These are phyloP conservation scores for Begonia peltatifolia DNA, from an alignment of 306 rosid genomes.

Conservation along the genomic window DNA sequence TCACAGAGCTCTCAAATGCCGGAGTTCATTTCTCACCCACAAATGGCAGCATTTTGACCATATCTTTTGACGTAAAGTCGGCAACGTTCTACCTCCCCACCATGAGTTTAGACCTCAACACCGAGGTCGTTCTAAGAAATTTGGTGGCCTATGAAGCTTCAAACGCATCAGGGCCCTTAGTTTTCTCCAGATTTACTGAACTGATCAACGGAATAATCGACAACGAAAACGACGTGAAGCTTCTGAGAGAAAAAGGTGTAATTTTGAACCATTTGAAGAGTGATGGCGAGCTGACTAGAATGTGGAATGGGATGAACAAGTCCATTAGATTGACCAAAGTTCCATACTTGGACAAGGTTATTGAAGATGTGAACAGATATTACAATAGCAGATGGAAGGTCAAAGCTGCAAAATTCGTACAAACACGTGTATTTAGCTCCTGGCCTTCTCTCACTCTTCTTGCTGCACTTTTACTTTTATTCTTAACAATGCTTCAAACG, in stretches of 20 bases:
- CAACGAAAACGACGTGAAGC: constrained; percentile 41
- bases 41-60: constrained; percentile 26
- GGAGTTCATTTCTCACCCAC: constrained; percentile 35
- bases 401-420: constrained; percentile 3
- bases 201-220: constrained; percentile 71
- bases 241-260: constrained; percentile 39
- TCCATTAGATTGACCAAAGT: constrained; percentile 53
- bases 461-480: constrained; percentile 37
- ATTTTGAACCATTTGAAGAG: constrained; percentile 54
- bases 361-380: constrained; percentile 65
- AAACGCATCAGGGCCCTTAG: constrained; percentile 41
- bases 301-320: constrained; percentile 71
- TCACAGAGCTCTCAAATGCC: constrained; percentile 21
- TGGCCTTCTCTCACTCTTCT: constrained; percentile 28
- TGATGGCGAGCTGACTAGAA: constrained; percentile 40
- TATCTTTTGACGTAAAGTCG: constrained; percentile 34
- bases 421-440: too few relatives aligned
- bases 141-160: constrained; percentile 70
- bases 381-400: constrained; percentile 46
- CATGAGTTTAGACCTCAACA: constrained; percentile 38
- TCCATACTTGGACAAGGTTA: constrained; percentile 43
- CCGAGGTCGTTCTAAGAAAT: constrained; percentile 46
- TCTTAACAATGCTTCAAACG: constrained; percentile 18
- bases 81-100: constrained; percentile 40
- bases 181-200: constrained; percentile 54